Percentiles rank a stretch among this genome's conserved stretches.
These are phyloP conservation scores for Phanerochaete carnosa DNA, from an alignment of 768 basidiomycete species.

Conservation along the genomic window DNA sequence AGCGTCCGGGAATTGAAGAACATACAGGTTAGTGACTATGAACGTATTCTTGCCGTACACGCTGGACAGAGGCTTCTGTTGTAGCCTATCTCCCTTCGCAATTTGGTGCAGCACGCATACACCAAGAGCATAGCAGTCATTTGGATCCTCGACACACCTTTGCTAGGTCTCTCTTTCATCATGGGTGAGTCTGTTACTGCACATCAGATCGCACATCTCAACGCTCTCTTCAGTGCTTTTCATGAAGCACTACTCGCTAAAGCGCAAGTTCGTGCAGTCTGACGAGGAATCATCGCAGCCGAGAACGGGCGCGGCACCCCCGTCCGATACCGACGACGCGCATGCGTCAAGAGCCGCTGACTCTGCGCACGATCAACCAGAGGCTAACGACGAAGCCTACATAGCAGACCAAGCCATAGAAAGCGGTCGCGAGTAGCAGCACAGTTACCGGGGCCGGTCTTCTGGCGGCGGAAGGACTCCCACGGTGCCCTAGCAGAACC, in stretches of 20 bases:
- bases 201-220: background rate
- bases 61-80: background rate
- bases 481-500: background rate
- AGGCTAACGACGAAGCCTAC: background rate
- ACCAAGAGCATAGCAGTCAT: constrained; percentile 33
- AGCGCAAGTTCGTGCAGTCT: constrained; percentile 18
- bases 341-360: background rate
- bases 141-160: constrained; percentile 36
- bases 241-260: constrained; percentile 33
- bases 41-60: background rate
- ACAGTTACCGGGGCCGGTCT: background rate
- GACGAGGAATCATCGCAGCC: background rate
- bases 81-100: constrained; percentile 27
- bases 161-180: constrained; percentile 30
- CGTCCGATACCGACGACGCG: background rate
- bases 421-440: no score
- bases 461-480: background rate
- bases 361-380: background rate
- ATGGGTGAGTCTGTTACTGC: constrained; percentile 18
- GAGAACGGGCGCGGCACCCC: background rate
- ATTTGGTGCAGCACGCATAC: constrained; percentile 34
- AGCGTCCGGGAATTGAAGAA: constrained; percentile 23
- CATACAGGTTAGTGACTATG: constrained; percentile 16
- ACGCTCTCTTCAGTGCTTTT: constrained; percentile 23
- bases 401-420: no score